Conservation (phyloP, 352 stramenopile genomes). For the Globisporangium nunn region DNA sequence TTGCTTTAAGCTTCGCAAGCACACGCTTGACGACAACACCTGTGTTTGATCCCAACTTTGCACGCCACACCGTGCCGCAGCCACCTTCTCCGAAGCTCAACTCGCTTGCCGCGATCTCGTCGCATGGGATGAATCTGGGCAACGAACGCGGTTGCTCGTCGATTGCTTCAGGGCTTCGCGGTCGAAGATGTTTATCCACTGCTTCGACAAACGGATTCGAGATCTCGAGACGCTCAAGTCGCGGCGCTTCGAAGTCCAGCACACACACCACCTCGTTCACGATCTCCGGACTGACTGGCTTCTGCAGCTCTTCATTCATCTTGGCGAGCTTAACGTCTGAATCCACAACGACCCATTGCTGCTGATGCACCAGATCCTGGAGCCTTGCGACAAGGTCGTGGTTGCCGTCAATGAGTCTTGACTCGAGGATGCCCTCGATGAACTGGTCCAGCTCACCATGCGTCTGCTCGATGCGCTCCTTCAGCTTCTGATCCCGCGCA, state of each 20-base stretch:
- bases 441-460: neutral
- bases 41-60: neutral
- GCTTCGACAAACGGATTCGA: neutral
- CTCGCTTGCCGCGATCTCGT: neutral
- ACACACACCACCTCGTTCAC: neutral
- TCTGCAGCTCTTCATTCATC: neutral
- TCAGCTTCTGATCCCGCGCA: neutral
- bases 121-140: neutral
- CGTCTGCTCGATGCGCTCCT: neutral
- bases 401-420: neutral
- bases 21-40: neutral
- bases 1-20: neutral
- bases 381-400: neutral
- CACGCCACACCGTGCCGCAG: neutral
- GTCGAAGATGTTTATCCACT: neutral
- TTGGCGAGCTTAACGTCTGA: neutral
- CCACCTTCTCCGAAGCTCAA: neutral
- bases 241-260: neutral
- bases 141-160: neutral
- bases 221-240: neutral
- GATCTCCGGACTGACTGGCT: neutral
- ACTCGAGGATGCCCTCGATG: neutral
- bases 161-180: too few species aligned
- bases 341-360: neutral
- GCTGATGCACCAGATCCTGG: neutral